Base-by-base conservation (phyloP, 106 monocot species). In the Agapanthus africanus region DNA sequence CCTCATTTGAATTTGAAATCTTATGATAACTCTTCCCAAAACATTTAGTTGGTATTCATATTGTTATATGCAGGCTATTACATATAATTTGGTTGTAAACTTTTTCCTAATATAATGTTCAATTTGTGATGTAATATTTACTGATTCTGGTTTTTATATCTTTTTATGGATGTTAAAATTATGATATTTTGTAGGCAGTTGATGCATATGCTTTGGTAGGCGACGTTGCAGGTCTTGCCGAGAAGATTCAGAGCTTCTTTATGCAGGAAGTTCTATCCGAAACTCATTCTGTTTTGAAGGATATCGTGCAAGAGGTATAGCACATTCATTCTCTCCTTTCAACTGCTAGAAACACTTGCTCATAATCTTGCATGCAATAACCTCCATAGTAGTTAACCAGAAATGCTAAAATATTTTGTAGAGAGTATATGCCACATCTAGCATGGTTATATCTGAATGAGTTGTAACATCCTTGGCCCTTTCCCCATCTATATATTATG, bases 191-290 rank as follows among this genome's bases (percentile, higher is more conserved):
- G 65, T 79, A 97, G 95, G 95, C 73, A 44, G 71, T 97, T 76
- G 95, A 91, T 84, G 95, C 95, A 32, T 92, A 97, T 92, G 95
- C 88, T 23, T 80, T 97, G 23, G 77, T 97, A 63, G 95, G 95
- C 41, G 95, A 97, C 71, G 63, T 81, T 38, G 54, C 73, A 79
- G 95, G 95, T 49, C 86, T 97, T 70, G 91, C 91, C 36, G 95
- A 97, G 72, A 97, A 97, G 73, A 87, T 97, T 56, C 95, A 97
- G 70, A 92, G 91, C 80, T 97, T 86, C 79, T 97, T 89, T 74
- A 86, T 97, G 88, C 95, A 97, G 75, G 95, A 97, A 79, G 84
- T 97, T 76, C 73, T 97, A 60, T 86, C 95, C 54, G 76, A 80
- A 74, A 91, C 95, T 62, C 91, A 97, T 76, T 71, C 64, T 72